Conservation (phyloP, 768 basidiomycete genomes). For the Lepiota venenata region DNA sequence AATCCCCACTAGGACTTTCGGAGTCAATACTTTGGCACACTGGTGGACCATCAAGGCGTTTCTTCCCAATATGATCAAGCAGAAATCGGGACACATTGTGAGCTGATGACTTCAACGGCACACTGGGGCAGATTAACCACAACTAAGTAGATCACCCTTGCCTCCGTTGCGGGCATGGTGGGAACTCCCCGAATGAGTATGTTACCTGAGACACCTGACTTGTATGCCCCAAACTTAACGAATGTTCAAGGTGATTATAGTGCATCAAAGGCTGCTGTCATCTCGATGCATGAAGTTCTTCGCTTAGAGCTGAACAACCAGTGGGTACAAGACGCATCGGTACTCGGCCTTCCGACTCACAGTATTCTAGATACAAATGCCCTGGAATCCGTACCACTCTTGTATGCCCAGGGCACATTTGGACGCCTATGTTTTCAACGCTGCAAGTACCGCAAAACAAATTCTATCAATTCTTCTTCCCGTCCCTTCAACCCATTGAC, state of each 20-base stretch:
- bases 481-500: slow-evolving; percentile 66
- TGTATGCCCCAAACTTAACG: not conserved
- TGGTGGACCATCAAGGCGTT: slow-evolving; percentile 94
- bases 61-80: slow-evolving; percentile 80
- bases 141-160: slow-evolving; percentile 59
- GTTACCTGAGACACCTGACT: slow-evolving; percentile 20
- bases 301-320: slow-evolving; percentile 83
- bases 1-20: slow-evolving; percentile 65
- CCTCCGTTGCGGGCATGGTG: slow-evolving; percentile 70
- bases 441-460: slow-evolving; percentile 43
- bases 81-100: slow-evolving; percentile 83
- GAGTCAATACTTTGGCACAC: slow-evolving; percentile 83
- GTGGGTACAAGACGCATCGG: slow-evolving; percentile 29
- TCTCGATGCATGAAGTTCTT: slow-evolving; percentile 79
- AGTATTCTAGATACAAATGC: slow-evolving; percentile 52
- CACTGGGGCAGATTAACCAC: slow-evolving; percentile 12
- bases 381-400: slow-evolving; percentile 87
- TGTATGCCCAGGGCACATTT: slow-evolving; percentile 75
- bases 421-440: slow-evolving; percentile 75
- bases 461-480: slow-evolving; percentile 71
- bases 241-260: slow-evolving; percentile 70
- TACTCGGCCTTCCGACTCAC: not conserved
- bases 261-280: slow-evolving; percentile 89
- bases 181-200: slow-evolving; percentile 76
- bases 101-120: slow-evolving; percentile 21